Base-by-base conservation (phyloP, 116 monocot species). In the Cymodocea nodosa region DNA sequence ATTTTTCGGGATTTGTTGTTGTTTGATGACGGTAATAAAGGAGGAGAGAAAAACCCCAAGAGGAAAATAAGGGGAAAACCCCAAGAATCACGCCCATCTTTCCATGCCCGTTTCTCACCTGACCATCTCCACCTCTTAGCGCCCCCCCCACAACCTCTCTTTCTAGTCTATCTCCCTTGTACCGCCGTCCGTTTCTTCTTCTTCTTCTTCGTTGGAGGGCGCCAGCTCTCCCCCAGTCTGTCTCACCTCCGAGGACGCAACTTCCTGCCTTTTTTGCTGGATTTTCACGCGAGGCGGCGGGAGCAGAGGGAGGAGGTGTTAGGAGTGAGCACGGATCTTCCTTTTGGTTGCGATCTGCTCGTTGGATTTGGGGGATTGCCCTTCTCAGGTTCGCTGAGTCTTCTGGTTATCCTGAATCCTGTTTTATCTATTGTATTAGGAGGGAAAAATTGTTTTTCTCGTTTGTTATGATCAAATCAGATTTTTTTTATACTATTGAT, bases 381-480 rank as follows among this genome's bases (percentile, higher is more conserved):
- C 36, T 62, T 18, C 39, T 22, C 62, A 62, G 62, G 62, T 62
- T 37, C 37, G 18, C 16, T 18, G 62, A 39, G 35, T 62, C 11
- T 62, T 12, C 17, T 18, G 35, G 15, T 62, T 62, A 62, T 62
- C 19, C 62, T 37, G 18, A 40, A 39, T 37, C n/a, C 37, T 39
- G 62, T 39, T 15, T 61, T 35, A 36, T 40, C 17, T 37, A n/a
- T 35, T 35, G 15, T 35, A 15, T 37, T 35, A 12, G 3, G 14
- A 25, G 57, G 23, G 8, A 35, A 35, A 16, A 35, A 15, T 13
- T 35, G 12, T 62, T 62, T 39, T 37, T 13, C 36, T 7, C 17
- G 34, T 7, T 15, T 61, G 36, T 61, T 61, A n/a, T n/a, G 40
- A 18, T 40, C 36, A 37, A 62, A 62, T 62, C 62, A 36, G 17